Conservation (phyloP, 2,329 filamentous ascomycete genomes). For the Fusarium mangiferae region DNA sequence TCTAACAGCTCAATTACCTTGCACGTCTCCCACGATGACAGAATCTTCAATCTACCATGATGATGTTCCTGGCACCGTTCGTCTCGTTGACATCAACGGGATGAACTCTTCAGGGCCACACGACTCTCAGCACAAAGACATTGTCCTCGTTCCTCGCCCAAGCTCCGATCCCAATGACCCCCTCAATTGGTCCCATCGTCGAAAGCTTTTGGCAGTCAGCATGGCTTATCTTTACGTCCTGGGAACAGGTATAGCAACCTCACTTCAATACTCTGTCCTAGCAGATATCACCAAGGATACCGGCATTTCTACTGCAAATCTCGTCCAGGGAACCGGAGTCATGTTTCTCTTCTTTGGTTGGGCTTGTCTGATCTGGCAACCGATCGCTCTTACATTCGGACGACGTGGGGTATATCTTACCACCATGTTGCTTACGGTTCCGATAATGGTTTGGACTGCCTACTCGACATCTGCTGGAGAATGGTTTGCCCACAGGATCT, state of each 20-base stretch:
- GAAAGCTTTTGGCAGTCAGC: background rate
- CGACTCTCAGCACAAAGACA: conserved; percentile 2
- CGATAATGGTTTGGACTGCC: background rate
- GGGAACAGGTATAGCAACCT: background rate
- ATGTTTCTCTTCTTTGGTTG: conserved; percentile 3
- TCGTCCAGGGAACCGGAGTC: background rate
- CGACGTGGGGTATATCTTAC: background rate
- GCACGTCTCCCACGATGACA: background rate
- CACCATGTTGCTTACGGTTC: background rate
- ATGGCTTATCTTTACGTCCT: conserved; percentile 4
- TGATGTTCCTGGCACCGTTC: background rate
- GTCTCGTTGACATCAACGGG: background rate
- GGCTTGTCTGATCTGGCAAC: background rate
- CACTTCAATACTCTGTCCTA: background rate
- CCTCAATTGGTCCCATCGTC: background rate
- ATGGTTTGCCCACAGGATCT: background rate
- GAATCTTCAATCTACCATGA: background rate
- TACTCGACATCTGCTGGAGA: background rate
- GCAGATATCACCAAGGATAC: conserved; percentile 3
- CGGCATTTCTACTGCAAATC: background rate
- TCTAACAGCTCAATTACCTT: background rate
- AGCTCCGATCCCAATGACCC: background rate
- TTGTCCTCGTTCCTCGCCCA: background rate
- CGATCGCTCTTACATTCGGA: background rate
- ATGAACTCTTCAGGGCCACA: background rate